Evolutionary conservation across 2,329 filamentous ascomycete species (phyloP).

Genomic region (Trichoderma sp.): DNA sequence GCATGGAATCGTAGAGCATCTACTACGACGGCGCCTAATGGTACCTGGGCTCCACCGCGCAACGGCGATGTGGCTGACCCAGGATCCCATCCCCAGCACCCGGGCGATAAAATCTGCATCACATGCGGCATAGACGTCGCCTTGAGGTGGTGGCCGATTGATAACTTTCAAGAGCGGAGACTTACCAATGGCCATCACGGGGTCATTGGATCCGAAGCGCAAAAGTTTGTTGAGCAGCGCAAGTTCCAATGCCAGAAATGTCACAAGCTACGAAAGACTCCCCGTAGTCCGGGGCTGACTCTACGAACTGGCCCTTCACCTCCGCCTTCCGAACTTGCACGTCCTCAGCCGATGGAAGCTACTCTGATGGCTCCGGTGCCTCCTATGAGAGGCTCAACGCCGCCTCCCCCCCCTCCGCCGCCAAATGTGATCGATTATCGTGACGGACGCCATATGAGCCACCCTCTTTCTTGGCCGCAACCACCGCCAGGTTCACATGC

Average conservation of each 20-base stretch:
- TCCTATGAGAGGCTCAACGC: constrained; percentile 36
- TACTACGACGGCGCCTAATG: constrained; percentile 45
- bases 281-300: constrained; percentile 13
- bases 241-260: constrained; percentile 78
- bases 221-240: constrained; percentile 60
- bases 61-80: constrained; percentile 35
- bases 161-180: constrained; percentile 53
- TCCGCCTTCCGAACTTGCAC: constrained; percentile 17
- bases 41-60: constrained; percentile 28
- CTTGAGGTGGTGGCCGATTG: constrained; percentile 70
- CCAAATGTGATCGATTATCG: constrained; percentile 33
- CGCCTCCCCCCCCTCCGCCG: constrained; percentile 35
- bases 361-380: constrained; percentile 31
- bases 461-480: constrained; percentile 33
- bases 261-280: constrained; percentile 54
- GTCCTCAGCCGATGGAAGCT: constrained; percentile 22
- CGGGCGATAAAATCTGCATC: constrained; percentile 59
- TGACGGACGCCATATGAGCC: constrained; percentile 27
- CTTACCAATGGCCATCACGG: constrained; percentile 55
- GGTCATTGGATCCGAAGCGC: constrained; percentile 55
- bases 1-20: constrained; percentile 57
- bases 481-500: constrained; percentile 31
- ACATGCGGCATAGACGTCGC: constrained; percentile 70
- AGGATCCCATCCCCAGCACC: constrained; percentile 37
- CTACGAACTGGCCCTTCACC: constrained; percentile 13